Conservation (phyloP, 495 filamentous ascomycete species). For the Penicillium alfredii region DNA sequence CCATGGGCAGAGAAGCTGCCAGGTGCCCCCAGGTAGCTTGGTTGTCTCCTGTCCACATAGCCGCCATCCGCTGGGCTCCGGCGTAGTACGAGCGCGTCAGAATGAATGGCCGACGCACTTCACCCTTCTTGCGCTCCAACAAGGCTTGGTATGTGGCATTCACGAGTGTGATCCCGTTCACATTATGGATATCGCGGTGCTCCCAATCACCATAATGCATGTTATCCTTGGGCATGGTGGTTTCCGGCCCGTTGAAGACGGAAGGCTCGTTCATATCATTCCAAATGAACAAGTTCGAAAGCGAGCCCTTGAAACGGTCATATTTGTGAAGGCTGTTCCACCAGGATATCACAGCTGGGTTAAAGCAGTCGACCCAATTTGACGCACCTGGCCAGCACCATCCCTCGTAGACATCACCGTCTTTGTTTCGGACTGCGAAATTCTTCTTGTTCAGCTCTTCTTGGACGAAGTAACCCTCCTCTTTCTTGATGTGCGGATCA, state of each 20-base stretch:
- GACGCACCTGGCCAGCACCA: constrained; percentile 99
- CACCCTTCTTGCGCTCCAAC: constrained; percentile 71
- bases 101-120: constrained; percentile 77
- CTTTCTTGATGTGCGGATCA: constrained; percentile 96
- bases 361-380: constrained; percentile 93
- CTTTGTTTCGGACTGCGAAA: constrained; percentile 81
- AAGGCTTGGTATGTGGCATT: constrained; percentile 87
- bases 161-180: constrained; percentile 88
- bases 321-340: constrained; percentile 86
- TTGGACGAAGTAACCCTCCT: constrained; percentile 65
- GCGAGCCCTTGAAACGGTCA: constrained; percentile 73
- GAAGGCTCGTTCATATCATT: constrained; percentile 99
- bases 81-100: constrained; percentile 88
- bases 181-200: constrained; percentile 91
- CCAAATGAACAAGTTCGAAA: constrained; percentile 87
- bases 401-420: constrained; percentile 82
- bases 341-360: constrained; percentile 78
- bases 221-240: constrained; percentile 95
- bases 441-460: constrained; percentile 78
- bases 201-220: constrained; percentile 90
- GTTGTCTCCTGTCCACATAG: constrained; percentile 99
- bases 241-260: constrained; percentile 96
- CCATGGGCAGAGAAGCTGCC: constrained; percentile 79
- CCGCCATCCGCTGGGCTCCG: constrained; percentile 80
- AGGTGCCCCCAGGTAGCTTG: constrained; percentile 91